Evolutionary conservation across 345 rosid species (phyloP).

Genomic region (Euphorbia lathyris): DNA sequence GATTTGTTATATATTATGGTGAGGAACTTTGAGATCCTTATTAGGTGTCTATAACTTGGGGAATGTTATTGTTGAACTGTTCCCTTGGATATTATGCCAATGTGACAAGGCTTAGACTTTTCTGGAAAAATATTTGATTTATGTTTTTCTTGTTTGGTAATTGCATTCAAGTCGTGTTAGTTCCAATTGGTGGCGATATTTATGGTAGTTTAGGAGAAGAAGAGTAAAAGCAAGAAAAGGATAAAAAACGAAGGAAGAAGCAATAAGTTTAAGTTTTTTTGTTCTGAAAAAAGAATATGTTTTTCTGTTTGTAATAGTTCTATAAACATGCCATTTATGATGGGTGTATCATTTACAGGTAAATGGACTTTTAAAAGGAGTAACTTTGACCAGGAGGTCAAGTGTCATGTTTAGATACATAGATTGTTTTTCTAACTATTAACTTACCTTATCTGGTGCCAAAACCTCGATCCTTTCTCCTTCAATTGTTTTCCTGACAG

Average conservation of each 20-base stretch:
- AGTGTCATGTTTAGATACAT: neutral
- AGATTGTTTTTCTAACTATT: neutral
- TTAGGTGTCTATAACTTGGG: neutral
- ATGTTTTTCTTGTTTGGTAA: neutral
- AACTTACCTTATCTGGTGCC: neutral
- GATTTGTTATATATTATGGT: neutral
- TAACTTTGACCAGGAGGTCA: neutral
- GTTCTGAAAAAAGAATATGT: too few relatives aligned
- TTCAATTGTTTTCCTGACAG: neutral
- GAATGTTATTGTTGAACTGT: neutral
- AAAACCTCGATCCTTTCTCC: neutral
- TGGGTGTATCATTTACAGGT: too few relatives aligned
- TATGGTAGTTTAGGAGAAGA: too few relatives aligned
- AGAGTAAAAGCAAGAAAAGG: too few relatives aligned
- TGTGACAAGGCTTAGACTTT: neutral
- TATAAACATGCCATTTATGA: too few relatives aligned
- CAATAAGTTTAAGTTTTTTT: too few relatives aligned
- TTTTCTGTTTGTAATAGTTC: too few relatives aligned
- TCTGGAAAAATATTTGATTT: neutral
- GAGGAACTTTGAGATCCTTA: neutral
- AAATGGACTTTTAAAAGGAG: neutral
- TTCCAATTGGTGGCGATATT: too few relatives aligned
- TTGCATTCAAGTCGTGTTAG: neutral
- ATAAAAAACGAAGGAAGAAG: too few relatives aligned
- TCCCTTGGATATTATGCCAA: neutral